phyloP scores from a whole-genome alignment of 2,329 filamentous ascomycete species.

The Rhinocladiella mackenziei region DNA sequence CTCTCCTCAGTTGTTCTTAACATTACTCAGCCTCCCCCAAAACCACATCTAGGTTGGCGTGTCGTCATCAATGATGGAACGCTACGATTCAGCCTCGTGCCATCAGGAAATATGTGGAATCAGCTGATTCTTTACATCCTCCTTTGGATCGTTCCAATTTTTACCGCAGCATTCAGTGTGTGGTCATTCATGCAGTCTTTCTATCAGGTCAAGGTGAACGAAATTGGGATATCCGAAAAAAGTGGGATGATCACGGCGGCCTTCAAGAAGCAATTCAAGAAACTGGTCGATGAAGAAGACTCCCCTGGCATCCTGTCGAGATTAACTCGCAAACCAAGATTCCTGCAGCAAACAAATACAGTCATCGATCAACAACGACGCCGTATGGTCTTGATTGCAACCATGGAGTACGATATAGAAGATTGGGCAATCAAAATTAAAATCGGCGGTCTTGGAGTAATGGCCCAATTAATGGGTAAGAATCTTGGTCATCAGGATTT shows the following conservation, averaged over 20 bases:
- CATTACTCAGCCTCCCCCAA: conserved; percentile 53
- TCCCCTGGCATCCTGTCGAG: conserved; percentile 16
- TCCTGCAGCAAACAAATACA: conserved; percentile 49
- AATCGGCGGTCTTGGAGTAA: conserved; percentile 66
- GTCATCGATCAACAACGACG: conserved; percentile 48
- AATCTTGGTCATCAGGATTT: conserved; percentile 62
- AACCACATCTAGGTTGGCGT: conserved; percentile 54
- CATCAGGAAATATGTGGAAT: conserved; percentile 50
- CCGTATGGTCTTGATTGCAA: conserved; percentile 62
- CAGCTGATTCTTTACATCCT: conserved; percentile 56
- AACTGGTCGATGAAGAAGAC: conserved; percentile 20
- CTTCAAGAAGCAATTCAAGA: conserved; percentile 37
- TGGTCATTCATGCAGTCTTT: conserved; percentile 59
- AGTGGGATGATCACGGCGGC: conserved; percentile 39
- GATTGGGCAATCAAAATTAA: conserved; percentile 69
- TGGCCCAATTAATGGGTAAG: conserved; percentile 67
- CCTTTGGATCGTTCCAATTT: conserved; percentile 51
- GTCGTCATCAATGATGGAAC: conserved; percentile 55
- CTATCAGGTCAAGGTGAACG: conserved; percentile 61
- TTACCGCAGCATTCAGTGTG: conserved; percentile 49
- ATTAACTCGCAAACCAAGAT: conserved; percentile 18
- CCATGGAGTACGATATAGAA: conserved; percentile 69
- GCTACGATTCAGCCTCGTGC: conserved; percentile 50
- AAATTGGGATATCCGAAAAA: conserved; percentile 53
- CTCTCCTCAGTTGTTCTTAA: conserved; percentile 56